Evolutionary conservation across 73 alveolate genomes (phyloP).

Genomic region (Loxodes magnus): DNA sequence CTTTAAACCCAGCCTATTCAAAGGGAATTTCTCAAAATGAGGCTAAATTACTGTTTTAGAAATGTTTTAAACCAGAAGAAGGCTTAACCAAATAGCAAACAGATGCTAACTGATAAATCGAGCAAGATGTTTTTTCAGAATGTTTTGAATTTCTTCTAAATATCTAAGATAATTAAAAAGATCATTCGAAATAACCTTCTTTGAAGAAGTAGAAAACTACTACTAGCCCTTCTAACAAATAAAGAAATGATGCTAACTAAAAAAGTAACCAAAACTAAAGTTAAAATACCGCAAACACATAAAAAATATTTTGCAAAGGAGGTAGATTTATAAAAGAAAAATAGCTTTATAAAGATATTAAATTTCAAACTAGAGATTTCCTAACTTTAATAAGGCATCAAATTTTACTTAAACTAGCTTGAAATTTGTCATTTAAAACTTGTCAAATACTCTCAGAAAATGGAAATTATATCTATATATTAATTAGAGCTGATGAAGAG

Average conservation of each 20-base stretch:
- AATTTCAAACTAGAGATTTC: constrained; percentile 17
- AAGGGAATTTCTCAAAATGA: background rate
- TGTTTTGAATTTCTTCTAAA: background rate
- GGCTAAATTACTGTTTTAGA: constrained; percentile 1
- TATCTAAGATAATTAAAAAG: background rate
- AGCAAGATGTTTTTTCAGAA: background rate
- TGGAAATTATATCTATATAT: constrained; percentile 19
- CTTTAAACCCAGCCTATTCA: too few species aligned
- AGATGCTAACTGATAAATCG: background rate
- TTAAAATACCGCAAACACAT: too few species aligned
- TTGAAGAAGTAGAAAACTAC: too few species aligned
- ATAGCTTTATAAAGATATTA: background rate
- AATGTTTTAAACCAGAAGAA: constrained; percentile 6
- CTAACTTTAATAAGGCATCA: constrained; percentile 21
- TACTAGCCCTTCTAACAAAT: too few species aligned
- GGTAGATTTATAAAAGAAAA: background rate
- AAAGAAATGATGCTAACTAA: too few species aligned
- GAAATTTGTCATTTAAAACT: constrained; percentile 16
- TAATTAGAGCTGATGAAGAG: constrained; percentile 12
- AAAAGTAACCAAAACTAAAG: too few species aligned
- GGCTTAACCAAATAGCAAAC: background rate
- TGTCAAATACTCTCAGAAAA: constrained; percentile 15
- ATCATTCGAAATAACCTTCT: too few species aligned
- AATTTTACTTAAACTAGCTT: constrained; percentile 14
- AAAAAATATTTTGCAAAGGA: background rate